phyloP scores from a whole-genome alignment of 2,329 filamentous ascomycete species.

The Trichoderma atroviride region DNA sequence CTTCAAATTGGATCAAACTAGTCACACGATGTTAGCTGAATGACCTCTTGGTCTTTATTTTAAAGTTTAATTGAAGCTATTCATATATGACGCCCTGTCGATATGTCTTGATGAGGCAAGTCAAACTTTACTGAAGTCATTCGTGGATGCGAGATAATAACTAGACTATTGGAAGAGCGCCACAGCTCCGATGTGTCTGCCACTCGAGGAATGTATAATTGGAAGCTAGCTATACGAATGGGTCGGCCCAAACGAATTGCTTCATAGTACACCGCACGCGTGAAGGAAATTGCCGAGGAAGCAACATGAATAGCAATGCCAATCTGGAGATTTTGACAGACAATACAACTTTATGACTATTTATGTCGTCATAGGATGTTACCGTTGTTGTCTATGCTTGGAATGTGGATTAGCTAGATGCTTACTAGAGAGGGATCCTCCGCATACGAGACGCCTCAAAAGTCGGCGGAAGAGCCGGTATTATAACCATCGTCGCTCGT shows the following conservation, averaged over 20 bases:
- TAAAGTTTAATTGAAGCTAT: background rate
- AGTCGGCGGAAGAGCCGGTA: background rate
- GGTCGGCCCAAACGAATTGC: background rate
- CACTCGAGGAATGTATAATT: background rate
- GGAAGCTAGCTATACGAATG: background rate
- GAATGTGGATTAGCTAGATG: conserved; percentile 10
- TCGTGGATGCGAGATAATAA: background rate
- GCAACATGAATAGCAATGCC: background rate
- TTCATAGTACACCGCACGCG: background rate
- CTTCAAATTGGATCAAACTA: background rate
- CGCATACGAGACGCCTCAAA: background rate
- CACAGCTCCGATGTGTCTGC: background rate
- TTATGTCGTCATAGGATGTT: conserved; percentile 1
- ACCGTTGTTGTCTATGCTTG: background rate
- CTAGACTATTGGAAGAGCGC: background rate
- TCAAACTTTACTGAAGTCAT: background rate
- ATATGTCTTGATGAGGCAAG: background rate
- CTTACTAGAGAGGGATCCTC: background rate
- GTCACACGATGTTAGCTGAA: background rate
- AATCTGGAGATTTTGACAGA: too few species aligned
- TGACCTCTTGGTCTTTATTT: background rate
- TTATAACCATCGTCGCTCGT: background rate
- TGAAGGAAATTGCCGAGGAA: background rate
- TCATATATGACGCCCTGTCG: background rate
- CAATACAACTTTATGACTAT: background rate